phyloP scores from a whole-genome alignment of 148 eudicot genomes.

The Hydrangea macrophylla region DNA sequence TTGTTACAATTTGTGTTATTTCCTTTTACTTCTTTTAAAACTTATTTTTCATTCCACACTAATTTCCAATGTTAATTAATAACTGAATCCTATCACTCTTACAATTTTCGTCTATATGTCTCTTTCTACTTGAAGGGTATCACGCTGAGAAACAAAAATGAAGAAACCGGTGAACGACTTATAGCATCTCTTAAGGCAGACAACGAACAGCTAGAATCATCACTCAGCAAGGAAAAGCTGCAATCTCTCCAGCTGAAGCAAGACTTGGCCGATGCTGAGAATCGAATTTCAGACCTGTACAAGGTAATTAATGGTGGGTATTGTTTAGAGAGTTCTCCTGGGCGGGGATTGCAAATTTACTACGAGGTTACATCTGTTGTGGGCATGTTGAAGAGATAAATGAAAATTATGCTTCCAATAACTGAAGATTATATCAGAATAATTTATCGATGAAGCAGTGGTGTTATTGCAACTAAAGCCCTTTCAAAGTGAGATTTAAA shows the following conservation, averaged over 20 bases:
- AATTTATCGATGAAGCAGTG: background rate
- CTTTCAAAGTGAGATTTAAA: background rate
- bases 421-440: background rate
- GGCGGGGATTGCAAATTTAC: background rate
- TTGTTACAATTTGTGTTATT: background rate
- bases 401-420: background rate
- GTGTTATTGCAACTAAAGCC: background rate
- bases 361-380: background rate
- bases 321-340: background rate
- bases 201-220: slow-evolving; percentile 70
- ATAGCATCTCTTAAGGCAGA: slow-evolving; percentile 58
- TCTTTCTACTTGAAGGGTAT: slow-evolving; percentile 7
- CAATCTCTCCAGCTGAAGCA: slow-evolving; percentile 66
- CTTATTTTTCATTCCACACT: background rate
- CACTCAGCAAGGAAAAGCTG: slow-evolving; percentile 60
- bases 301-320: slow-evolving; percentile 44
- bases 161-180: slow-evolving; percentile 43
- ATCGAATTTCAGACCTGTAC: slow-evolving; percentile 66
- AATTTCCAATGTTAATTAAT: background rate
- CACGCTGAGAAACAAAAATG: slow-evolving; percentile 50
- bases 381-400: slow-evolving; percentile 2
- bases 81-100: slow-evolving; percentile 12
- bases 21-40: background rate
- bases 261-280: slow-evolving; percentile 76
- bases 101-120: background rate